Conservation (phyloP, 1,284 basidiomycete species). For the Psilocybe mexicana region DNA sequence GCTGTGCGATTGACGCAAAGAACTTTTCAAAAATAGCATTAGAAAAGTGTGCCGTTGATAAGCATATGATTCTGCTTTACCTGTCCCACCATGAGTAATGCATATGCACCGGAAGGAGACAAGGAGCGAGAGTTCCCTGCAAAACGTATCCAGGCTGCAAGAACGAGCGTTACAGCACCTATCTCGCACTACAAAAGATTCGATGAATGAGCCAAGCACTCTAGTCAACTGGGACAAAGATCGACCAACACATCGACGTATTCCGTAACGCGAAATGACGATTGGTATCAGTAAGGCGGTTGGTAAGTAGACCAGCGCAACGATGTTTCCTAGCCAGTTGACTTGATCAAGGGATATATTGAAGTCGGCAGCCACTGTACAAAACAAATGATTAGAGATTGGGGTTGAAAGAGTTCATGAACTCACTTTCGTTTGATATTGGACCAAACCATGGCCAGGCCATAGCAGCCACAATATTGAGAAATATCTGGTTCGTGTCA, state of each 20-base stretch:
- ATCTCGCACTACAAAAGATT: conserved; percentile 47
- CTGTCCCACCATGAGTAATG: conserved; percentile 70
- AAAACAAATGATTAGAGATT: background rate
- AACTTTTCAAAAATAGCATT: conserved; percentile 29
- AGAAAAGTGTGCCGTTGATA: too few relatives aligned
- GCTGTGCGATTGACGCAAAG: conserved; percentile 56
- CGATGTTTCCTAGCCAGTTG: conserved; percentile 76
- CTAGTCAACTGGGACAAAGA: background rate
- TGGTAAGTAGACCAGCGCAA: conserved; percentile 62
- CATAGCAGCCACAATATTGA: conserved; percentile 66
- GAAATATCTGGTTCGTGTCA: conserved; percentile 44
- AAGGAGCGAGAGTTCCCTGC: conserved; percentile 62
- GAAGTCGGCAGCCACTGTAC: conserved; percentile 58
- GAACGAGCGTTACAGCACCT: conserved; percentile 51
- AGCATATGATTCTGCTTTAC: conserved; percentile 33
- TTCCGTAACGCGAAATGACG: conserved; percentile 56
- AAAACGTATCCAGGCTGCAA: conserved; percentile 75
- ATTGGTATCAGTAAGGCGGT: conserved; percentile 57
- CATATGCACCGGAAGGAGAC: conserved; percentile 49
- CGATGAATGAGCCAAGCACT: background rate
- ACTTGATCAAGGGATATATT: conserved; percentile 63
- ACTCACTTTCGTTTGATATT: conserved; percentile 49
- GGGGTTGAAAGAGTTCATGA: background rate
- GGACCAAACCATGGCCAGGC: conserved; percentile 76
- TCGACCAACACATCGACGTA: conserved; percentile 53